Conservation (phyloP, 768 basidiomycete genomes). For the Austroboletus eburneus region DNA sequence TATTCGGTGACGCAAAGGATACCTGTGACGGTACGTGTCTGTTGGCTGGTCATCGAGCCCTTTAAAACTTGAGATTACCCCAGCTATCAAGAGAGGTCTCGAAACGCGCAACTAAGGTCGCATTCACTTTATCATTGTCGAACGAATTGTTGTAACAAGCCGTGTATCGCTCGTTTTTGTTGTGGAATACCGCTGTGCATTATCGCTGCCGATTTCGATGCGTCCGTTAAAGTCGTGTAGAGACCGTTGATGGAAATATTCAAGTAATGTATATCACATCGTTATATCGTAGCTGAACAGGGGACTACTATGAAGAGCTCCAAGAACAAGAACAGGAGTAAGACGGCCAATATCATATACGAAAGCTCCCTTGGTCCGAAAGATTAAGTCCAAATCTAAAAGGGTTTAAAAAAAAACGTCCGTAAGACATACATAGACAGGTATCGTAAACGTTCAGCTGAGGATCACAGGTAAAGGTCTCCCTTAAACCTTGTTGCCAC, state of each 20-base stretch:
- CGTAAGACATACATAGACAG: constrained; percentile 17
- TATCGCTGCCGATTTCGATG: not conserved
- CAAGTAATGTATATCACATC: constrained; percentile 30
- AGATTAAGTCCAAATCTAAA: constrained; percentile 27
- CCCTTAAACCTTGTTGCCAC: constrained; percentile 1
- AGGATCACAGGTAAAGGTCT: constrained; percentile 4
- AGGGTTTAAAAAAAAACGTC: constrained; percentile 20
- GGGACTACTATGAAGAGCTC: constrained; percentile 8
- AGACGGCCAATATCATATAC: constrained; percentile 19
- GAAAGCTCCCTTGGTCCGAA: constrained; percentile 19
- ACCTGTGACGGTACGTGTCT: constrained; percentile 70
- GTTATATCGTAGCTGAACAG: constrained; percentile 24
- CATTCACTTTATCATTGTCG: not conserved
- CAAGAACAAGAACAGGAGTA: constrained; percentile 9
- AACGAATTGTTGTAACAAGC: constrained; percentile 9
- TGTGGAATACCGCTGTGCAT: constrained; percentile 7
- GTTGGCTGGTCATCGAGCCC: not conserved
- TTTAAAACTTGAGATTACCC: not conserved
- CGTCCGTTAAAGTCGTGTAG: not conserved
- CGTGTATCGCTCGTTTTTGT: constrained; percentile 22
- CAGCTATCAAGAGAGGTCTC: constrained; percentile 61
- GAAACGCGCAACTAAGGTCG: constrained; percentile 31
- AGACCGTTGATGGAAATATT: constrained; percentile 17
- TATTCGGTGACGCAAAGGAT: constrained; percentile 90
- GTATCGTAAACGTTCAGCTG: constrained; percentile 17